Conservation (phyloP, 2,329 filamentous ascomycete genomes). For the Chaetomium sp. region DNA sequence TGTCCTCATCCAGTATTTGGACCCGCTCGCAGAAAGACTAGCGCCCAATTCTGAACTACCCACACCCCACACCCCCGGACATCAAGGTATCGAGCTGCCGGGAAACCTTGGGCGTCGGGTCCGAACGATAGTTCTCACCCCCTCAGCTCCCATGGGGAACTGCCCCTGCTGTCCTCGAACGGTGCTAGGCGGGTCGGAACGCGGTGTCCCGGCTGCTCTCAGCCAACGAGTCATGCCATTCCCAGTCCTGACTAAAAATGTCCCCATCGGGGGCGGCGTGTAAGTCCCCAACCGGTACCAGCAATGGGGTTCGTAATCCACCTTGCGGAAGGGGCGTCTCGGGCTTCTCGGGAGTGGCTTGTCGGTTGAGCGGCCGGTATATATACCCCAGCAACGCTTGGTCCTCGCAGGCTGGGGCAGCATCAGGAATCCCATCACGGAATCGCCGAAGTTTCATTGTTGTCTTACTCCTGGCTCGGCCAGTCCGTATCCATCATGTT, state of each 20-base stretch:
- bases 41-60: neutral
- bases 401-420: neutral
- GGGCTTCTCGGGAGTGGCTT: neutral
- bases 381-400: neutral
- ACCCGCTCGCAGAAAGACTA: neutral
- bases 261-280: neutral
- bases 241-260: neutral
- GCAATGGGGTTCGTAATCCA: neutral
- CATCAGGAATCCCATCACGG: neutral
- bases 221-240: neutral
- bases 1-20: neutral
- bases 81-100: neutral
- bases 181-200: neutral
- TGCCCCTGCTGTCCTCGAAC: neutral
- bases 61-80: neutral
- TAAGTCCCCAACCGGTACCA: neutral
- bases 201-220: neutral
- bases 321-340: neutral
- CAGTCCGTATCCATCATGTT: conserved; percentile 11
- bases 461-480: neutral
- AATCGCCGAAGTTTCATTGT: neutral
- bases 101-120: neutral
- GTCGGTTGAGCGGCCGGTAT: neutral
- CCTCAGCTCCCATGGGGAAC: neutral
- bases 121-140: neutral